Evolutionary conservation across 192 early-diverging fungal genomes (phyloP).

Genomic region (Umbelopsis isabellina): DNA sequence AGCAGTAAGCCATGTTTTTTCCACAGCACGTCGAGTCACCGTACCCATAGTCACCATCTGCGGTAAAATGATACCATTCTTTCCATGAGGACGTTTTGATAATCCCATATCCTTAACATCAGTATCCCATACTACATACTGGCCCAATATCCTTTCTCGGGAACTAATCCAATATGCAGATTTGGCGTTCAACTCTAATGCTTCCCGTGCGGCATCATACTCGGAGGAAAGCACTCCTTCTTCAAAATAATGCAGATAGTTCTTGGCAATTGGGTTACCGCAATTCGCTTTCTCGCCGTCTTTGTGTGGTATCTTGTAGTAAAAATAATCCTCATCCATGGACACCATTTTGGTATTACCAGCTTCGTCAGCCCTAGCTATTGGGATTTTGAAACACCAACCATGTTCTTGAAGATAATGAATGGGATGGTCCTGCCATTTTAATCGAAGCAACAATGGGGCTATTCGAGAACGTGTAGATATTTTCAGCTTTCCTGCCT

Average conservation of each 20-base stretch:
- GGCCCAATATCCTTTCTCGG: constrained; percentile 75
- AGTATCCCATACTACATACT: constrained; percentile 85
- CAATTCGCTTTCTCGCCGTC: constrained; percentile 78
- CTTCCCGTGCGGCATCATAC: constrained; percentile 71
- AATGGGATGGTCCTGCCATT: constrained; percentile 84
- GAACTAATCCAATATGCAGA: constrained; percentile 93
- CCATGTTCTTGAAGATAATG: constrained; percentile 68
- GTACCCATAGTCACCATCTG: constrained; percentile 94
- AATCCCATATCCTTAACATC: constrained; percentile 49
- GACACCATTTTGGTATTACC: constrained; percentile 37
- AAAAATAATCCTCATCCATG: constrained; percentile 43
- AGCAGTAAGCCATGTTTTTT: constrained; percentile 95
- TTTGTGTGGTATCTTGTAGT: constrained; percentile 82
- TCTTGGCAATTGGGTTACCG: constrained; percentile 87
- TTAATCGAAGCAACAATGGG: constrained; percentile 81
- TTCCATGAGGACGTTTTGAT: constrained; percentile 27
- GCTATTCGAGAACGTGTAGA: constrained; percentile 71
- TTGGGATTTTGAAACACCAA: constrained; percentile 75
- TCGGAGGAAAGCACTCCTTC: constrained; percentile 75
- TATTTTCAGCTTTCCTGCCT: constrained; percentile 61
- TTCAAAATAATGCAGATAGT: constrained; percentile 80
- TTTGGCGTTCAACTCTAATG: constrained; percentile 73
- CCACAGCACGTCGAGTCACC: constrained; percentile 90
- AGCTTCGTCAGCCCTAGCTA: constrained; percentile 1
- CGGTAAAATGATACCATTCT: constrained; percentile 83